Percentiles rank a stretch among this genome's conserved stretches.
These are phyloP conservation scores for Plasmodium cynomolgi DNA, from an alignment of 169 alveolate genomes.

Conservation along the genomic window DNA sequence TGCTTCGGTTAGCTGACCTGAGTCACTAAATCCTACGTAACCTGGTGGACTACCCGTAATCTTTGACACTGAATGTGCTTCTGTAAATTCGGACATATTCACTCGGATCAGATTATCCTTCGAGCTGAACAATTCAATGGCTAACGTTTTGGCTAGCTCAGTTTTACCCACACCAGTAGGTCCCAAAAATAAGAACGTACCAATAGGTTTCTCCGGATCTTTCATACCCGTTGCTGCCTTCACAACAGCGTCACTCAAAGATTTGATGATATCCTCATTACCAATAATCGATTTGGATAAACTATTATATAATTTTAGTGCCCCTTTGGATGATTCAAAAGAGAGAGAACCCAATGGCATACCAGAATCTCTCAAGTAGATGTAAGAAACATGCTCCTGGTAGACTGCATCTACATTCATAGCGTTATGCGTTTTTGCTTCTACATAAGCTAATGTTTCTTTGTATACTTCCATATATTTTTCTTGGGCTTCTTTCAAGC, in stretches of 20 bases:
- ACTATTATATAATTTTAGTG: slow-evolving; percentile 78
- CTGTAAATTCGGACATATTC: slow-evolving; percentile 83
- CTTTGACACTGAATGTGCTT: slow-evolving; percentile 80
- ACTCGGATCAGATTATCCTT: slow-evolving; percentile 64
- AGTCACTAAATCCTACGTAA: slow-evolving; percentile 84
- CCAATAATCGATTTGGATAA: slow-evolving; percentile 81
- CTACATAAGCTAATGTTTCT: slow-evolving; percentile 68
- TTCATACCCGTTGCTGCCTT: slow-evolving; percentile 73
- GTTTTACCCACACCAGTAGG: slow-evolving; percentile 82
- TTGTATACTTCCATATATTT: slow-evolving; percentile 37
- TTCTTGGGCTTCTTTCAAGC: slow-evolving; percentile 41
- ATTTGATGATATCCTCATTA: slow-evolving; percentile 83
- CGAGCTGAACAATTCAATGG: slow-evolving; percentile 65
- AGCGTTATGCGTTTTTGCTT: slow-evolving; percentile 72
- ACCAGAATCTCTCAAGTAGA: slow-evolving; percentile 75
- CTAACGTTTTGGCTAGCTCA: slow-evolving; percentile 67
- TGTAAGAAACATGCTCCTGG: slow-evolving; percentile 74
- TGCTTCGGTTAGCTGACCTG: slow-evolving; percentile 86
- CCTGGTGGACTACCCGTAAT: slow-evolving; percentile 87
- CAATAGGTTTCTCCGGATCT: slow-evolving; percentile 75
- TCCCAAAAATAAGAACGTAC: slow-evolving; percentile 79
- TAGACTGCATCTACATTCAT: slow-evolving; percentile 74
- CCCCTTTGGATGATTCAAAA: slow-evolving; percentile 74
- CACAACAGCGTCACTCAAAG: slow-evolving; percentile 81
- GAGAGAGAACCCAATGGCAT: slow-evolving; percentile 74